A percentile compares a stretch with the other conserved stretches of the same genome.
Evolutionary conservation across 192 early-diverging fungal species (phyloP).

Genomic region (Coemansia sp.): DNA sequence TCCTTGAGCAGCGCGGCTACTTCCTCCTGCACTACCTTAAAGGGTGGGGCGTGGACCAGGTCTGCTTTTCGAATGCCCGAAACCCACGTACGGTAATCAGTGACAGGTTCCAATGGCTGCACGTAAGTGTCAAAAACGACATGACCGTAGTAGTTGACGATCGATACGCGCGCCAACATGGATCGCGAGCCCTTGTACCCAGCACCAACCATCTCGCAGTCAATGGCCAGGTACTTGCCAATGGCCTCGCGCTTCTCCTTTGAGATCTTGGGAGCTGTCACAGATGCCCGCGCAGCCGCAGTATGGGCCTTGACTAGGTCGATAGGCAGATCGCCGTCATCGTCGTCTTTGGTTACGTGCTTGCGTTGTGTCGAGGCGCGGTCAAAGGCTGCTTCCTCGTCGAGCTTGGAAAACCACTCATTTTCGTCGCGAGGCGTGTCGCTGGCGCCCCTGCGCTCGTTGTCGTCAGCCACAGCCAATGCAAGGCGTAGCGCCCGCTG

Average conservation of each 20-base stretch:
- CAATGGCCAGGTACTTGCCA: slow-evolving; percentile 91
- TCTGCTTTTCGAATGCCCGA: slow-evolving; percentile 86
- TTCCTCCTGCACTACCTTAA: slow-evolving; percentile 75
- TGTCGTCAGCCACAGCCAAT: slow-evolving; percentile 20
- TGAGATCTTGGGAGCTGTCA: not conserved
- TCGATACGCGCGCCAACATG: slow-evolving; percentile 83
- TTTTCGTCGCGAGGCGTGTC: slow-evolving; percentile 26
- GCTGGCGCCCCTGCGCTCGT: slow-evolving; percentile 2
- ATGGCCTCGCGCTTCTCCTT: slow-evolving; percentile 30
- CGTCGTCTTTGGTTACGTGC: slow-evolving; percentile 15
- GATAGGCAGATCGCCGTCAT: slow-evolving; percentile 34
- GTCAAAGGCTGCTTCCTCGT: slow-evolving; percentile 8
- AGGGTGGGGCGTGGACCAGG: slow-evolving; percentile 60
- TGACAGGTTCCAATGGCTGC: slow-evolving; percentile 74
- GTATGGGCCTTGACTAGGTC: slow-evolving; percentile 15
- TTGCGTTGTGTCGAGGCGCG: not conserved
- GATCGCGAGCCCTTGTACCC: slow-evolving; percentile 79
- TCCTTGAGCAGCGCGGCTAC: slow-evolving; percentile 82
- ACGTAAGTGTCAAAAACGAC: slow-evolving; percentile 84
- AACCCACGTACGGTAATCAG: slow-evolving; percentile 89
- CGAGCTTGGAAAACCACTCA: slow-evolving; percentile 36
- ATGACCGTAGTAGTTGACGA: slow-evolving; percentile 94
- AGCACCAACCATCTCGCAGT: slow-evolving; percentile 99
- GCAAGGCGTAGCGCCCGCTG: slow-evolving; percentile 31
- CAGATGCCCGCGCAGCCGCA: not conserved